Evolutionary conservation across 805 yeast species (phyloP).

Genomic region (Saccharomyces jurei): DNA sequence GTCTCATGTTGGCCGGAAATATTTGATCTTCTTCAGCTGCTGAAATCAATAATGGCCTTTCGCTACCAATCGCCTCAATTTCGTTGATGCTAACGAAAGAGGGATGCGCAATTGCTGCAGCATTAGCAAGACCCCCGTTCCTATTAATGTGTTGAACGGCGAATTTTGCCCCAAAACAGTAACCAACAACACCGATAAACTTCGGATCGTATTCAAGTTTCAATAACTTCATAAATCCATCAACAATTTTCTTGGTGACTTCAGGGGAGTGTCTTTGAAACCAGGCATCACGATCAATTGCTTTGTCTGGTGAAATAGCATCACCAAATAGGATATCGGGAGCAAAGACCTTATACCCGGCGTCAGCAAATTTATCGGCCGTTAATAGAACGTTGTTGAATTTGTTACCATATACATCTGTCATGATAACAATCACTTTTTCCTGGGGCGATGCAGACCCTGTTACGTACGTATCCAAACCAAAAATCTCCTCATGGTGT

Average conservation of each 20-base stretch:
- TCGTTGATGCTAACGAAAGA: conserved; percentile 62
- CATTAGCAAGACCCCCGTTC: conserved; percentile 37
- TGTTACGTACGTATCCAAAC: conserved; percentile 39
- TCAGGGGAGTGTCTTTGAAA: conserved; percentile 41
- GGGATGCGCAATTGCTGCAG: conserved; percentile 79
- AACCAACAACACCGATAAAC: conserved; percentile 56
- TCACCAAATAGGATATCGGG: conserved; percentile 68
- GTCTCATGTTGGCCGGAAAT: conserved; percentile 60
- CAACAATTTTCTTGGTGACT: conserved; percentile 41
- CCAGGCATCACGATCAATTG: conserved; percentile 41
- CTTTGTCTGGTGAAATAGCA: conserved; percentile 28
- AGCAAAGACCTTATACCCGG: conserved; percentile 56
- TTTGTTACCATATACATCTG: conserved; percentile 64
- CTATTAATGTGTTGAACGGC: conserved; percentile 42
- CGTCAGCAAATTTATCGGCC: conserved; percentile 57
- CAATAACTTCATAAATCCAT: conserved; percentile 39
- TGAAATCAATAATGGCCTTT: conserved; percentile 56
- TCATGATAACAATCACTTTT: conserved; percentile 50
- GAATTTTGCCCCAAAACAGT: conserved; percentile 80
- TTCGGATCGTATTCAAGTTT: conserved; percentile 38
- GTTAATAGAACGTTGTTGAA: conserved; percentile 50
- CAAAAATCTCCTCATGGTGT: conserved; percentile 33
- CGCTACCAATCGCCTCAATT: conserved; percentile 42
- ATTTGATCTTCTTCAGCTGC: conserved; percentile 65
- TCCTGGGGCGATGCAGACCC: conserved; percentile 37